phyloP scores from a whole-genome alignment of 441 rosid species.

The Populus hybrid region DNA sequence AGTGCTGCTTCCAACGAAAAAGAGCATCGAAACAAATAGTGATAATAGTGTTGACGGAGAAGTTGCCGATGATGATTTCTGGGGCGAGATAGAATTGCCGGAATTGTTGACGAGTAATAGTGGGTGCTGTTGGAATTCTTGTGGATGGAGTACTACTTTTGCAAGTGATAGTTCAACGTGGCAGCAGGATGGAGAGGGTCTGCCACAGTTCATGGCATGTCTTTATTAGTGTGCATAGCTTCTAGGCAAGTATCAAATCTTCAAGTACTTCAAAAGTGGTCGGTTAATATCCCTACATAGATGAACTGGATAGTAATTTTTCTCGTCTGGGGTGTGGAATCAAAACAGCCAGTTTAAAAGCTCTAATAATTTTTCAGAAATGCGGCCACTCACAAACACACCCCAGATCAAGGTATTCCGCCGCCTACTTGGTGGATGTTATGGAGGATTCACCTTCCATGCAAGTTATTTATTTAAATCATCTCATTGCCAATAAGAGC shows the following conservation, averaged over 20 bases:
- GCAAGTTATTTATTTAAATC: no score
- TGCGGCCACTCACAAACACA: no score
- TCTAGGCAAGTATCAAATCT: neutral
- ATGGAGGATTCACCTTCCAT: no score
- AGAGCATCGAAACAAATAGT: slow-evolving; percentile 22
- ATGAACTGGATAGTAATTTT: neutral
- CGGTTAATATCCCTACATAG: neutral
- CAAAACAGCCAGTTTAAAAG: neutral
- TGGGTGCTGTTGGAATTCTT: slow-evolving; percentile 35
- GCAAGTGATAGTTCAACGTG: slow-evolving; percentile 38
- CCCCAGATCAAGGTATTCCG: no score
- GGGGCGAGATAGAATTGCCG: slow-evolving; percentile 84
- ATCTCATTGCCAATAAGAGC: no score
- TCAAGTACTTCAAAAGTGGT: neutral
- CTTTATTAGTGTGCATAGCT: slow-evolving; percentile 21
- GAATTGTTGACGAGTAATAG: slow-evolving; percentile 40
- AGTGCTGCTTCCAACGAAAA: slow-evolving; percentile 18
- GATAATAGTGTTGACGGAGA: neutral
- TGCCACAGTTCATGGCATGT: slow-evolving; percentile 43
- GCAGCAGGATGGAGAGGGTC: slow-evolving; percentile 49
- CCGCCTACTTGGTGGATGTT: neutral
- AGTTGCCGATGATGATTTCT: slow-evolving; percentile 42
- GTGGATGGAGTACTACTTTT: slow-evolving; percentile 29
- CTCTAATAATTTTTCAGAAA: no score
- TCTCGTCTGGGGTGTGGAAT: neutral